Evolutionary conservation across 495 filamentous ascomycete species (phyloP).

Genomic region (Oleoguttula mirabilis): DNA sequence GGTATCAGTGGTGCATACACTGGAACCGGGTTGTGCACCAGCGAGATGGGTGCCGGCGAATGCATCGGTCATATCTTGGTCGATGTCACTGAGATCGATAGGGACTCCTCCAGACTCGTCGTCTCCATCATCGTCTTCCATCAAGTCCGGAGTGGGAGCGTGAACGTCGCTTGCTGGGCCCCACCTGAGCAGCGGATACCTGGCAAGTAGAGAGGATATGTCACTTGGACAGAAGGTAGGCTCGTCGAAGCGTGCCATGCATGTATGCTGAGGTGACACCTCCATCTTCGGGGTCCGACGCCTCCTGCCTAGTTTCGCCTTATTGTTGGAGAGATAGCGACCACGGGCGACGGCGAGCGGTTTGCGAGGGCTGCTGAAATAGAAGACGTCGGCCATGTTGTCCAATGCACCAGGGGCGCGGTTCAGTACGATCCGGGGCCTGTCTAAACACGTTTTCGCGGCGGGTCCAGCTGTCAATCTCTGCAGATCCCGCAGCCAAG

Average conservation of each 20-base stretch:
- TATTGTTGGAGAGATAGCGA: neutral
- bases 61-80: too few relatives aligned
- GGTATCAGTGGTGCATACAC: too few relatives aligned
- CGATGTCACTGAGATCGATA: too few relatives aligned
- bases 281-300: conserved; percentile 2
- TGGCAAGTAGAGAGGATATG: too few relatives aligned
- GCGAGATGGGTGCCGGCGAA: too few relatives aligned
- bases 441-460: conserved; percentile 1
- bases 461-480: neutral
- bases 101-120: too few relatives aligned
- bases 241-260: conserved; percentile 14
- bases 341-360: neutral
- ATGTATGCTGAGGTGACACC: conserved; percentile 2
- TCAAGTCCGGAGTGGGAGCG: too few relatives aligned
- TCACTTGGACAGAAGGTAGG: conserved; percentile 9
- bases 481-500: neutral
- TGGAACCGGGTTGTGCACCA: too few relatives aligned
- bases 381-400: conserved; percentile 13
- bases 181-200: too few relatives aligned
- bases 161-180: too few relatives aligned
- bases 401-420: too few relatives aligned
- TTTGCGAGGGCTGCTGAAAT: conserved; percentile 6
- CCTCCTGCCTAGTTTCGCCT: neutral
- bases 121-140: too few relatives aligned
- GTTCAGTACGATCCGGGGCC: neutral